phyloP scores from a whole-genome alignment of 371 early-diverging fungal genomes.

The Apophysomyces sp. region DNA sequence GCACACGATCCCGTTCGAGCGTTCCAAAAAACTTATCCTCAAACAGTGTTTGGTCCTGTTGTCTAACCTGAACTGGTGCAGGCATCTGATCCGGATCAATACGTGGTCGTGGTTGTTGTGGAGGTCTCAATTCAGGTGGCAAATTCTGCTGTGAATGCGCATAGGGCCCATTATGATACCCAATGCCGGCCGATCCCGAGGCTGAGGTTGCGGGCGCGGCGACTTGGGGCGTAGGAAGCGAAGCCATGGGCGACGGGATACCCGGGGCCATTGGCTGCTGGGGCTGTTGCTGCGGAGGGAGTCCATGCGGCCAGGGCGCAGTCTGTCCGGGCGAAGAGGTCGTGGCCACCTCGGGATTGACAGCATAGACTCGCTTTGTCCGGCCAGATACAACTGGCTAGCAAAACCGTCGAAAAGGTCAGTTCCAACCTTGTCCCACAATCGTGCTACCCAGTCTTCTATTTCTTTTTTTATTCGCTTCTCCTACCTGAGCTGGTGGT shows the following conservation, averaged over 20 bases:
- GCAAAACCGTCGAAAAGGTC: not conserved
- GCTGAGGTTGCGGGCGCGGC: slow-evolving; percentile 10
- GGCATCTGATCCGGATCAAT: slow-evolving; percentile 97
- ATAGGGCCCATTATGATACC: slow-evolving; percentile 38
- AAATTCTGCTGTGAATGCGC: slow-evolving; percentile 32
- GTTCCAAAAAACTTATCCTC: slow-evolving; percentile 76
- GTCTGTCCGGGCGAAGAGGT: not conserved
- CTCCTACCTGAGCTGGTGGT: slow-evolving; percentile 8
- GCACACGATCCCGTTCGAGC: slow-evolving; percentile 66
- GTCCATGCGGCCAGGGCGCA: slow-evolving; percentile 21
- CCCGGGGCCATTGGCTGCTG: slow-evolving; percentile 4
- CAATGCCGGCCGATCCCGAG: slow-evolving; percentile 32
- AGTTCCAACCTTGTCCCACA: not conserved
- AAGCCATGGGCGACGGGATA: not conserved
- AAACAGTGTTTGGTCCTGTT: slow-evolving; percentile 76
- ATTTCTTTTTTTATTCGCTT: not conserved
- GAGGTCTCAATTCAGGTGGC: slow-evolving; percentile 34
- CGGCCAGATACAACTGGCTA: slow-evolving; percentile 11
- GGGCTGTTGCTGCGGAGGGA: slow-evolving; percentile 12
- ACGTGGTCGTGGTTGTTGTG: slow-evolving; percentile 57
- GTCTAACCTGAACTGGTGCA: slow-evolving; percentile 86
- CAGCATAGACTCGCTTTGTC: slow-evolving; percentile 41
- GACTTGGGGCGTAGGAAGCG: slow-evolving; percentile 4
- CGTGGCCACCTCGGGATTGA: slow-evolving; percentile 24
- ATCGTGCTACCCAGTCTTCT: too few species aligned